Base-by-base conservation (phyloP, 495 filamentous ascomycete genomes). In the Glutinoglossum americanum region DNA sequence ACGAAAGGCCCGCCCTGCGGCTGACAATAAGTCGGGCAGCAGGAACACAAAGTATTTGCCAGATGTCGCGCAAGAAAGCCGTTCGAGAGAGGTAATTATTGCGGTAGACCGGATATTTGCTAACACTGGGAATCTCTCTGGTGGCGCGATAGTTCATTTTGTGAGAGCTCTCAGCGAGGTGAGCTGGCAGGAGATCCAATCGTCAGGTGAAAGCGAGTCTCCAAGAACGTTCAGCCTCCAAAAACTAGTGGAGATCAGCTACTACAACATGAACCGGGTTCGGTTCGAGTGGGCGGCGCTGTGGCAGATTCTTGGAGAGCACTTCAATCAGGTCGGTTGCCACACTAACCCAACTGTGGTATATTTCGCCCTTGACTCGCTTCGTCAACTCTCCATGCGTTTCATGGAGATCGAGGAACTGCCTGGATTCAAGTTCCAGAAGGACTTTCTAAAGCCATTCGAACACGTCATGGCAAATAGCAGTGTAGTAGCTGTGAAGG, bases 391-490 rank as follows among this genome's bases (percentile, higher is more conserved):
- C 41, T 94, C 89, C 0, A 97, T 97, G 89, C 82, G 87, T 1
- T 99, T 97, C 69, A 85, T 99, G 82, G 93, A 99, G 69, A 87
- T 96, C 60, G 93, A 94, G 61, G 92, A 99, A 66, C 70, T 99
- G 60, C 85, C 92, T 0, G 93, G 94, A 62, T 99, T 99, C 80
- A 96, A 97, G 67, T 99, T 99, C 66, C 92, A 99, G 63, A 99
- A 99, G 66, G 92, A 99, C 63, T 97, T 99, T 70, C 74, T 97
- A 28, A 96, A 95, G 67, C 92, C 92, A 0, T 99, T 99, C 60
- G 89, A 97, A 70, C 86, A 96, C 68, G 87, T 99, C 63, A 94
- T 97, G 74, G 79, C 82, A 32, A 97, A 97, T 69, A 90, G 87
- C 59, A 85, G 69, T 57, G 82, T 88, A 54, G 83, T 94, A 32